Conservation (phyloP, 352 stramenopile genomes). For the Phytophthora fragariaefolia region DNA sequence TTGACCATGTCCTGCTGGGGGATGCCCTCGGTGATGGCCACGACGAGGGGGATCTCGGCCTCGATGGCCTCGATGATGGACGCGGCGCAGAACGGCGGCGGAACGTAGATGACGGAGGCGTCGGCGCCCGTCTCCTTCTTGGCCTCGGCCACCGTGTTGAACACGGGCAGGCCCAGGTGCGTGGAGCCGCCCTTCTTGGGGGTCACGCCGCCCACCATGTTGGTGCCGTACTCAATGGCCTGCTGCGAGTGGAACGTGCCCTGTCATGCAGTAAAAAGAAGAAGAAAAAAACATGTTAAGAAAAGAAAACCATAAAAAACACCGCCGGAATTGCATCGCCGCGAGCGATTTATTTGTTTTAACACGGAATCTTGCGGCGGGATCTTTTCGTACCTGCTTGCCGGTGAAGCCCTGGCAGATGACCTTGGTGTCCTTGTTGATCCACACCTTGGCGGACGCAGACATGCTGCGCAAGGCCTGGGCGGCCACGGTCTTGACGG, state of each 20-base stretch:
- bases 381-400: slow-evolving; percentile 92
- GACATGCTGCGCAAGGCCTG: slow-evolving; percentile 84
- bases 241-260: slow-evolving; percentile 99
- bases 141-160: slow-evolving; percentile 95
- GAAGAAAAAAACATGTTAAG: too few relatives aligned
- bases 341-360: too few relatives aligned
- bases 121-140: slow-evolving; percentile 92
- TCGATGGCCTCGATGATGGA: slow-evolving; percentile 99
- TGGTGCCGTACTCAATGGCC: slow-evolving; percentile 99
- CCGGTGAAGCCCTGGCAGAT: slow-evolving; percentile 99
- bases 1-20: slow-evolving; percentile 99
- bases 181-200: slow-evolving; percentile 98
- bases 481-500: slow-evolving; percentile 51
- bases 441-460: slow-evolving; percentile 98
- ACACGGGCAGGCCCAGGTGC: slow-evolving; percentile 99
- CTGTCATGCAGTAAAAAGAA: too few relatives aligned
- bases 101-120: slow-evolving; percentile 99
- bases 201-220: slow-evolving; percentile 99
- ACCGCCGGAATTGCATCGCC: slow-evolving; percentile 15
- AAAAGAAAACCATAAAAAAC: slow-evolving; percentile 1
- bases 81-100: slow-evolving; percentile 97
- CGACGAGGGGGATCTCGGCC: slow-evolving; percentile 95
- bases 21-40: slow-evolving; percentile 99
- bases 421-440: slow-evolving; percentile 99
- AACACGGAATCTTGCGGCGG: not conserved